Evolutionary conservation across 2,329 filamentous ascomycete species (phyloP).

Genomic region (Hansfordia pulvinata): DNA sequence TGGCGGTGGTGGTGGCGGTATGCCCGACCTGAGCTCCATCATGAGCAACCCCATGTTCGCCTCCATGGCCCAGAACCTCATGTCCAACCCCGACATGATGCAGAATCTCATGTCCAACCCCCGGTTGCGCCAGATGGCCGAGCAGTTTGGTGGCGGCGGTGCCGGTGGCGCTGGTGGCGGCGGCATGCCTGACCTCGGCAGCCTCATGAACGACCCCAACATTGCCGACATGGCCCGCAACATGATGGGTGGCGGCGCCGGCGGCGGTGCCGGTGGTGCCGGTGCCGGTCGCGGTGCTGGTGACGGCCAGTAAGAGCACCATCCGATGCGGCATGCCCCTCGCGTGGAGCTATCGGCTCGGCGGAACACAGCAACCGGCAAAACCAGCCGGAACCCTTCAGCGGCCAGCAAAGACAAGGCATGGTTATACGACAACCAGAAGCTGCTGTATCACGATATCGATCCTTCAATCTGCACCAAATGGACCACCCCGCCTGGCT

Average conservation of each 20-base stretch:
- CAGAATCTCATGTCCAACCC: conserved; percentile 91
- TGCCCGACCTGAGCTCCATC: conserved; percentile 76
- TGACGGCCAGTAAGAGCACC: neutral
- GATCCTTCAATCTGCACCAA: too few relatives aligned
- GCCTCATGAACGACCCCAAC: conserved; percentile 82
- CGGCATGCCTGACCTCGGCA: conserved; percentile 78
- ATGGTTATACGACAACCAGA: too few relatives aligned
- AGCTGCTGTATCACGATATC: too few relatives aligned
- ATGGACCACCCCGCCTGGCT: too few relatives aligned
- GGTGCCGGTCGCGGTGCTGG: conserved; percentile 9
- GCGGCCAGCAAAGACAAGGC: too few relatives aligned
- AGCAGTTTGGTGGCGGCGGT: conserved; percentile 56
- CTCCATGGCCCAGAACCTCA: conserved; percentile 90
- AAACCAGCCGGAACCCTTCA: conserved; percentile 1
- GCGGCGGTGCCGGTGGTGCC: conserved; percentile 7
- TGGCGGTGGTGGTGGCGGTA: conserved; percentile 55
- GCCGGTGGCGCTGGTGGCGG: conserved; percentile 58
- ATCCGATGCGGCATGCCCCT: neutral
- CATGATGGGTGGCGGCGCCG: conserved; percentile 19
- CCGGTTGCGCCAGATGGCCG: conserved; percentile 73
- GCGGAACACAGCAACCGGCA: neutral
- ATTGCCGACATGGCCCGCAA: conserved; percentile 66
- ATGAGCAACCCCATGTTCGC: conserved; percentile 99
- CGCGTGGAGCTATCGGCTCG: neutral
- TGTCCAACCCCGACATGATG: conserved; percentile 93